Evolutionary conservation across 805 yeast species (phyloP).

Genomic region (Lipomyces chichibuensis): DNA sequence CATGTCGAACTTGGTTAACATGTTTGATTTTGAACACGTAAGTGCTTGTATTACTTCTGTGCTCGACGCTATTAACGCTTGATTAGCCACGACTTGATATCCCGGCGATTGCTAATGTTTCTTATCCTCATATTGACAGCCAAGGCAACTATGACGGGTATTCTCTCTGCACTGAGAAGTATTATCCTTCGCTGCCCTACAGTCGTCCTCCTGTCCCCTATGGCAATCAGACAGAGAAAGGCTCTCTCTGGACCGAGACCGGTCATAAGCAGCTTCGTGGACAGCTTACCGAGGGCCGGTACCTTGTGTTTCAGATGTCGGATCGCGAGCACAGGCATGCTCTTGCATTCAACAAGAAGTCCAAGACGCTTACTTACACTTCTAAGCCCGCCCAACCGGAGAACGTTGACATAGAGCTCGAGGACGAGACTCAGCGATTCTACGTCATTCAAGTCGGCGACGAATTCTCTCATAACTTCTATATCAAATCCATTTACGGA

Average conservation of each 20-base stretch:
- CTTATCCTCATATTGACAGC: conserved; percentile 11
- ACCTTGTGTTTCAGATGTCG: conserved; percentile 24
- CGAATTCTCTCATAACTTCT: conserved; percentile 24
- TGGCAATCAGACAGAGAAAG: conserved; percentile 34
- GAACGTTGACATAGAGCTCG: not conserved
- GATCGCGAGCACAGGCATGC: not conserved
- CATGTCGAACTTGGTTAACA: conserved; percentile 36
- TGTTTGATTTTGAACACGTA: conserved; percentile 36
- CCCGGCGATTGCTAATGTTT: conserved; percentile 11
- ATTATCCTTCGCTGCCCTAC: not conserved
- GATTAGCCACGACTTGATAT: conserved; percentile 24
- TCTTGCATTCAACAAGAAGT: not conserved
- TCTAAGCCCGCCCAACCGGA: not conserved
- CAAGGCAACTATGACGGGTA: conserved; percentile 16
- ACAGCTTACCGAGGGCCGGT: conserved; percentile 39
- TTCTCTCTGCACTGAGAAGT: conserved; percentile 15
- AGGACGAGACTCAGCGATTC: conserved; percentile 10
- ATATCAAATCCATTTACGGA: conserved; percentile 14
- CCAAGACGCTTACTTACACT: not conserved
- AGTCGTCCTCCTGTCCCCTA: conserved; percentile 36
- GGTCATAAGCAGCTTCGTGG: conserved; percentile 39
- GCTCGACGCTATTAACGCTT: conserved; percentile 12
- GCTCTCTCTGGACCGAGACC: conserved; percentile 34
- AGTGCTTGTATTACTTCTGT: not conserved
- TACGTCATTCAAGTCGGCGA: conserved; percentile 26